Base-by-base conservation (phyloP, 108 stramenopile genomes). In the Conticribra guillardii region DNA sequence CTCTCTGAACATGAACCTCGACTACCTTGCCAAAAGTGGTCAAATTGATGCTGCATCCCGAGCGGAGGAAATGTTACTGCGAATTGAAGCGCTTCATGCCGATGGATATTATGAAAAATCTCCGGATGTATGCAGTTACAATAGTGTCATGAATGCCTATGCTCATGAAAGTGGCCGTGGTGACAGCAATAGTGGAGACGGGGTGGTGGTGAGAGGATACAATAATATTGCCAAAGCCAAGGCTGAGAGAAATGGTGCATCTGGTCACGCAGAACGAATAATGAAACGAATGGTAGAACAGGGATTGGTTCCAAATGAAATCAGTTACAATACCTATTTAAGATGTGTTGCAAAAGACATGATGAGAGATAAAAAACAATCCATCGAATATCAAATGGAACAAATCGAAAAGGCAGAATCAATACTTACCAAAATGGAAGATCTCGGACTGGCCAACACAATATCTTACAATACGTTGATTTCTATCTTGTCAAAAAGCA, bases 71-170 rank as follows among this genome's bases (percentile, higher is more conserved):
- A 64, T 92, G 54, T 67, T 89, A 11, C 74, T 82, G 45, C 73
- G 87, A 0, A 89, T 92, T 27, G 75, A 84, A 23, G 85, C 84
- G 19, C 60, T 92, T 16, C 76, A 89, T 69, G 47, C 62, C 18
- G 86, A 87, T 60, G 90, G 90, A 26, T 92, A 92, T 46, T 92
- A 92, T 58, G 84, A 81, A 45, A 78, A 79, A 22, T 67, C 81
- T 48, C 89, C 77, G 4, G 77, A 79, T 67, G 69, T 71, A 16
- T 64, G 64, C 11, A 60, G 57, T 29, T 79, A 79, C 56, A 79
- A 79, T 51, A 60, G 72, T 28, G 77, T 79, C 2, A 79, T 79
- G 28, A 79, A 73, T 28, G 77, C 77, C 59, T 79, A 68, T 28
- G 71, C 72, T 64, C 75, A 71, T 48, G 75, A 61, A 7, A 76